These are phyloP conservation scores for Phylloporus sp. DNA, from an alignment of 768 basidiomycete genomes.

Conservation along the genomic window DNA sequence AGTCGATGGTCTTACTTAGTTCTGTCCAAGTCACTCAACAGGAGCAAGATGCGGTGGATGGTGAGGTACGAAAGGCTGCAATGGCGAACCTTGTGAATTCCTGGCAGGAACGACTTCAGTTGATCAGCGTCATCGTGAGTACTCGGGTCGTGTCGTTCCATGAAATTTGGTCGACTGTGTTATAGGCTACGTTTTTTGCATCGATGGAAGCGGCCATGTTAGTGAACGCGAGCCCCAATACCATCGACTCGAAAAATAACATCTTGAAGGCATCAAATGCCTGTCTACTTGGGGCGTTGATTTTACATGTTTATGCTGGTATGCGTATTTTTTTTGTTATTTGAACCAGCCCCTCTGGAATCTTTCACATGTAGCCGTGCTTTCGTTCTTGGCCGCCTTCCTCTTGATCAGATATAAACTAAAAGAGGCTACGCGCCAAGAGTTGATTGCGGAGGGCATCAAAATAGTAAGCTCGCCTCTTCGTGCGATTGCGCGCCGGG, in stretches of 20 bases:
- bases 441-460: conserved; percentile 35
- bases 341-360: neutral
- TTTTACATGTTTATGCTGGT: conserved; percentile 52
- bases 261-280: conserved; percentile 39
- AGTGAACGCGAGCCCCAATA: conserved; percentile 36
- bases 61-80: conserved; percentile 39
- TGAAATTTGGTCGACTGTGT: neutral
- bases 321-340: conserved; percentile 12
- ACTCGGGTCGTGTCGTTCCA: neutral
- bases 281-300: conserved; percentile 46
- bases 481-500: conserved; percentile 4
- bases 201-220: conserved; percentile 52
- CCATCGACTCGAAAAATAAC: conserved; percentile 8
- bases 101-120: conserved; percentile 59
- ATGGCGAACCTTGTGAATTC: conserved; percentile 50
- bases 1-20: neutral
- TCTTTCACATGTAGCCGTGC: conserved; percentile 26
- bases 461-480: conserved; percentile 22
- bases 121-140: conserved; percentile 56
- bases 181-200: conserved; percentile 59
- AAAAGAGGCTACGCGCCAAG: conserved; percentile 46
- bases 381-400: conserved; percentile 53
- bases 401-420: conserved; percentile 52
- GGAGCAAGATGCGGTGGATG: conserved; percentile 47
- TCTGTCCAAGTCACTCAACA: conserved; percentile 38